Evolutionary conservation across 2,329 filamentous ascomycete species (phyloP), one percentile per base, ranked within the genome.

Genomic region (Cylindrodendrum hubeiense): DNA sequence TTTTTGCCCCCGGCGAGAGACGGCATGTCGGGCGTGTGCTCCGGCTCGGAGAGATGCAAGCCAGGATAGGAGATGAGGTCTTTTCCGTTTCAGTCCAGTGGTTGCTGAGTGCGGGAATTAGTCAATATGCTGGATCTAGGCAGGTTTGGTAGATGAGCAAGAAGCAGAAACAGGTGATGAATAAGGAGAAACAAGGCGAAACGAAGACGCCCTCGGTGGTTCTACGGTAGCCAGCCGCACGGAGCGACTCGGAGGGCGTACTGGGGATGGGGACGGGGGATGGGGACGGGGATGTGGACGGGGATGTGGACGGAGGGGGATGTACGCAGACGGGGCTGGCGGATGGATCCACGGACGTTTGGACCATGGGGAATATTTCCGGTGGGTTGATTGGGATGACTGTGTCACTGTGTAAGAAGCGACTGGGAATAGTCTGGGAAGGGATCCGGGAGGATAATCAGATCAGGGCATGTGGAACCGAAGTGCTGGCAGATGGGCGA

Each of bases 21-120:
- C 66, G 66, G 66, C 63, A 57, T 52, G 63, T 68, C 66, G 66
- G 66, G 51, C 13, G 55, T 55, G 41, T 58, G 28, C 33, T 67
- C 66, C 66, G 66, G 43, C 17, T 33, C 5, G 28, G 26, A 15
- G 43, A 22, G 22, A 22, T 21, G 8, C 19, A 19, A 15, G 33
- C 26, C 3, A 24, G 22, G 24, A 41, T 44, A 37, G 41, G 41
- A 55, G 33, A 50, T 68, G 64, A 64, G 66, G 34, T 54, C 60
- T 67, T 68, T 66, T 34, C 39, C n/a, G 44, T 58, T 43, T 43
- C 26, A 41, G 34, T 33, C 13, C 39, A n/a, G 21, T 10, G 10
- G 41, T 13, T 24, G 21, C 15, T 19, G 41, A 4, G 8, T 49
- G 46, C 46, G 46, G 46, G 46, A 49, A 49, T 33, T 50, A 33